Conservation (phyloP, 108 stramenopile species). For the Epithemia pelagica region DNA sequence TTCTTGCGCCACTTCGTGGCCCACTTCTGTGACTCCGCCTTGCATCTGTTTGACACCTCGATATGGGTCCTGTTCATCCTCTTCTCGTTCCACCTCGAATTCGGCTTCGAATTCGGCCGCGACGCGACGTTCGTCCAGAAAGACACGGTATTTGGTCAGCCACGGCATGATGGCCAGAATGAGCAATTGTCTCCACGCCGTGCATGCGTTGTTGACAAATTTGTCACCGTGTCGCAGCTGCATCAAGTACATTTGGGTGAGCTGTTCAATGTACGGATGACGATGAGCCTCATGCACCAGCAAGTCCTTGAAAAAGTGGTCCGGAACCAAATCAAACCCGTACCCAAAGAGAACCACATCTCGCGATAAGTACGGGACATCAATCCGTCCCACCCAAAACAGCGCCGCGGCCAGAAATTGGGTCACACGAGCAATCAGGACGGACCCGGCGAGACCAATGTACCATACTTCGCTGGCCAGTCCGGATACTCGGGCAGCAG, state of each 20-base stretch:
- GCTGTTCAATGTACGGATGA: slow-evolving; percentile 59
- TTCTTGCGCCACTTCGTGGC: not conserved
- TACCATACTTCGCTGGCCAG: slow-evolving; percentile 31
- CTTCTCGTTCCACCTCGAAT: not conserved
- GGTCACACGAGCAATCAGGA: slow-evolving; percentile 26
- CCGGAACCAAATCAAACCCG: slow-evolving; percentile 10
- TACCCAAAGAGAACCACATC: slow-evolving; percentile 10
- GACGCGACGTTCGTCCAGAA: not conserved
- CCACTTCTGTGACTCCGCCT: not conserved
- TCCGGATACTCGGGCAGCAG: slow-evolving; percentile 13
- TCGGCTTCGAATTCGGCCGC: not conserved
- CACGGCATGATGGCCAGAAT: slow-evolving; percentile 33
- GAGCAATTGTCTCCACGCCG: slow-evolving; percentile 35
- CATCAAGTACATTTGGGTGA: slow-evolving; percentile 58
- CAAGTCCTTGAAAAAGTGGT: slow-evolving; percentile 6
- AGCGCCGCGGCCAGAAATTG: slow-evolving; percentile 28
- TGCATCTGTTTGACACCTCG: not conserved
- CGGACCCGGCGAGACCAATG: slow-evolving; percentile 35
- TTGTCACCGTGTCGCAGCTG: slow-evolving; percentile 35
- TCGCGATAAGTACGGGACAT: slow-evolving; percentile 50
- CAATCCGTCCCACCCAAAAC: slow-evolving; percentile 35
- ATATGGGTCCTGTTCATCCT: not conserved
- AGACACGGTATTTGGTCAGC: slow-evolving; percentile 10
- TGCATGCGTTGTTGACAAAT: slow-evolving; percentile 51
- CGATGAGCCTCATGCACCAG: slow-evolving; percentile 40